Evolutionary conservation across 1,284 basidiomycete genomes (phyloP).

Genomic region (Chalciporus sp.): DNA sequence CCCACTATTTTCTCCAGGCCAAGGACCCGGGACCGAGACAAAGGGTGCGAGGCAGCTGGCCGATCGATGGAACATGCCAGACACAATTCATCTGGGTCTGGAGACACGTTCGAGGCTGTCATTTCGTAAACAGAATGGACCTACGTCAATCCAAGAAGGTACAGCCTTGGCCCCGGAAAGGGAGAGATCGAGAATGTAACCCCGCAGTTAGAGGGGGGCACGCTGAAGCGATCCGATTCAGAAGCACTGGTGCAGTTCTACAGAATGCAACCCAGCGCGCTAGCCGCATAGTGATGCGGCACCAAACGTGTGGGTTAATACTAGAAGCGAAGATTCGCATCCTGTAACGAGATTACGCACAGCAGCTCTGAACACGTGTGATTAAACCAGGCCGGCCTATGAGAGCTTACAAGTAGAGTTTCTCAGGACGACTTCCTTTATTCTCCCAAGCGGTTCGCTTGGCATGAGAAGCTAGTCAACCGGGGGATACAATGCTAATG

Average conservation of each 20-base stretch:
- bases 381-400: slow-evolving; percentile 20
- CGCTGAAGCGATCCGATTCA: slow-evolving; percentile 29
- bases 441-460: slow-evolving; percentile 18
- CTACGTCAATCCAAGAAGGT: slow-evolving; percentile 18
- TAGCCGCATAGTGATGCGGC: slow-evolving; percentile 6
- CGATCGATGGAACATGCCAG: slow-evolving; percentile 9
- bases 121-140: slow-evolving; percentile 23
- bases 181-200: slow-evolving; percentile 18
- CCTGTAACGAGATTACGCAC: slow-evolving; percentile 15
- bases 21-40: slow-evolving; percentile 31
- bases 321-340: slow-evolving; percentile 30
- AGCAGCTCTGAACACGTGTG: slow-evolving; percentile 26
- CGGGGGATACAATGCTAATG: slow-evolving; percentile 4
- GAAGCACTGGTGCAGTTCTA: slow-evolving; percentile 11
- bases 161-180: slow-evolving; percentile 11
- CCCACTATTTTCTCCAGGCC: slow-evolving; percentile 12
- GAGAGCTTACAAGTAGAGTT: slow-evolving; percentile 18
- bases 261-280: not conserved
- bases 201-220: slow-evolving; percentile 35
- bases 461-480: slow-evolving; percentile 1
- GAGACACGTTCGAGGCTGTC: slow-evolving; percentile 14
- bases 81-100: slow-evolving; percentile 7
- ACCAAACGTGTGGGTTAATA: slow-evolving; percentile 20
- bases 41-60: slow-evolving; percentile 2
- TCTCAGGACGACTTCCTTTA: slow-evolving; percentile 12